A percentile compares a stretch with the other conserved stretches of the same genome.
phyloP scores from a whole-genome alignment of 768 basidiomycete species.

The Candolleomyces eurysporus region DNA sequence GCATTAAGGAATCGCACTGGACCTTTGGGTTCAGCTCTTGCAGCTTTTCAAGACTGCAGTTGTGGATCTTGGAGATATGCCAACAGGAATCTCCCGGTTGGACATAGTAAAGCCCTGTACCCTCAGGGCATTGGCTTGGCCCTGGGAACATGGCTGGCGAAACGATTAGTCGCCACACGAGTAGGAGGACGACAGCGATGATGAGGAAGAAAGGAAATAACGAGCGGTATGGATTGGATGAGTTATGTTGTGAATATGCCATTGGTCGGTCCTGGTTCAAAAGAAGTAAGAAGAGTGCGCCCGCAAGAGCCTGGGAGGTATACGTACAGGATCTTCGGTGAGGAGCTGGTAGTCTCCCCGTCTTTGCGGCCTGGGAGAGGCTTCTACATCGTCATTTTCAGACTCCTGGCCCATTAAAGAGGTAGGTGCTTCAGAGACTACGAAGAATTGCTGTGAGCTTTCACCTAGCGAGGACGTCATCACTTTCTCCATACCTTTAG shows the following conservation, averaged over 20 bases:
- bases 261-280: constrained; percentile 20
- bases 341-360: constrained; percentile 56
- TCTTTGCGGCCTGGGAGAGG: constrained; percentile 43
- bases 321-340: constrained; percentile 48
- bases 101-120: constrained; percentile 45
- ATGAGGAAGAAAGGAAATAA: constrained; percentile 75
- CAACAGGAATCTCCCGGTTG: constrained; percentile 66
- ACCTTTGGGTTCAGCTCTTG: constrained; percentile 51
- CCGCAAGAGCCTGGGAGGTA: not conserved
- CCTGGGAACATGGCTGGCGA: constrained; percentile 37
- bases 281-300: not conserved
- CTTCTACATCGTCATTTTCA: constrained; percentile 51
- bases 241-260: constrained; percentile 24
- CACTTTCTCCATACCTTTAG: constrained; percentile 32
- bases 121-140: constrained; percentile 35
- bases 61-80: constrained; percentile 51
- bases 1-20: constrained; percentile 56
- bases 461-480: not conserved
- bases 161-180: constrained; percentile 60
- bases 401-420: constrained; percentile 11
- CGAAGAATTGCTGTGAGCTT: constrained; percentile 3
- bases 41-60: constrained; percentile 50
- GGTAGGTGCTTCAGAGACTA: constrained; percentile 30
- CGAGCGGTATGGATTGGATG: constrained; percentile 49
- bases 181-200: constrained; percentile 58